These are phyloP conservation scores for Beauveria medogensis DNA, from an alignment of 2,329 filamentous ascomycete genomes.

Conservation along the genomic window DNA sequence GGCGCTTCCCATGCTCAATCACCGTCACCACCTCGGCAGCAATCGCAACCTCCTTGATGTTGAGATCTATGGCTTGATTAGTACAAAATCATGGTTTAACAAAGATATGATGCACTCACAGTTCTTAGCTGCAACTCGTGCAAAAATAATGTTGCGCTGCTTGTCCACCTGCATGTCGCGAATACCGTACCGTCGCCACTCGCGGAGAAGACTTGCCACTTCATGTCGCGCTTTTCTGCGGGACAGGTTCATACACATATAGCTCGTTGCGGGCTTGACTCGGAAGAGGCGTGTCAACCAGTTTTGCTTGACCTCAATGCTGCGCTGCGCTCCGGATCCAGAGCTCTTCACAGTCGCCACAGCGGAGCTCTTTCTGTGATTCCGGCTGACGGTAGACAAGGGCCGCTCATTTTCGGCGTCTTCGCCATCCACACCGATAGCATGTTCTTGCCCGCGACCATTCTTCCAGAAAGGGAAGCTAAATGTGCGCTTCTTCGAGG, in stretches of 20 bases:
- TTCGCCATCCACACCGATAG: neutral
- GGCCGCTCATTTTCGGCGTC: neutral
- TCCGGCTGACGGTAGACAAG: neutral
- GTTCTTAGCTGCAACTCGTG: slow-evolving; percentile 66
- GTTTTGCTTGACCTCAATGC: slow-evolving; percentile 64
- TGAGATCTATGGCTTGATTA: slow-evolving; percentile 50
- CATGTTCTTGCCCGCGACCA: slow-evolving; percentile 31
- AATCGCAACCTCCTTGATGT: slow-evolving; percentile 82
- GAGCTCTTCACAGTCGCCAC: slow-evolving; percentile 25
- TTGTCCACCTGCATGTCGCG: slow-evolving; percentile 72
- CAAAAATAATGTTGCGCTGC: slow-evolving; percentile 70
- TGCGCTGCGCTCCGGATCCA: slow-evolving; percentile 34
- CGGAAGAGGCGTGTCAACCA: slow-evolving; percentile 87
- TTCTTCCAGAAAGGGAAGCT: slow-evolving; percentile 49
- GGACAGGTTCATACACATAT: slow-evolving; percentile 67
- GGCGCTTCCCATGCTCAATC: slow-evolving; percentile 73
- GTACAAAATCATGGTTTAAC: neutral
- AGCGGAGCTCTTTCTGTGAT: slow-evolving; percentile 14
- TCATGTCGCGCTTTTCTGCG: slow-evolving; percentile 66
- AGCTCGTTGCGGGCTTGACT: slow-evolving; percentile 71
- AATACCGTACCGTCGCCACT: slow-evolving; percentile 79
- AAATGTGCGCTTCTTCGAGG: slow-evolving; percentile 44
- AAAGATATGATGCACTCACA: slow-evolving; percentile 46
- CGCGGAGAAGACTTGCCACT: slow-evolving; percentile 62
- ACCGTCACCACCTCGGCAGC: slow-evolving; percentile 82